Evolutionary conservation across 208 protist genomes (phyloP).

Genomic region (Vickermania spadyakhi): DNA sequence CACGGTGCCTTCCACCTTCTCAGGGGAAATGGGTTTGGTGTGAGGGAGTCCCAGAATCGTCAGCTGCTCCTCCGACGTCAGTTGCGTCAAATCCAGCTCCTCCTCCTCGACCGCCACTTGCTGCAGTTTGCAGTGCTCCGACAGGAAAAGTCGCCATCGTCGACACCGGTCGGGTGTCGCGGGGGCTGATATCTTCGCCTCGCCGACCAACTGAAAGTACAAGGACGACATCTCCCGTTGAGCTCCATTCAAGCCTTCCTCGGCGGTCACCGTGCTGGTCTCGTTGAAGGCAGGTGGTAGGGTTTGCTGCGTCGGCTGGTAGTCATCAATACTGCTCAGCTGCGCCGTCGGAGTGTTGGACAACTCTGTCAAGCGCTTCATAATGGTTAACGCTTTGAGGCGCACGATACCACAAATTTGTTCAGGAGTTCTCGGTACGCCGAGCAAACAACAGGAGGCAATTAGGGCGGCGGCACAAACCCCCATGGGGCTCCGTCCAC

Average conservation of each 20-base stretch:
- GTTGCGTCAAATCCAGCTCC: conserved; percentile 38
- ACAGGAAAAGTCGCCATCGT: conserved; percentile 71
- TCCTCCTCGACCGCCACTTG: conserved; percentile 35
- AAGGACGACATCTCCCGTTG: conserved; percentile 67
- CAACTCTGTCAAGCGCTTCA: conserved; percentile 79
- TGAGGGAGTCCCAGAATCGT: conserved; percentile 72
- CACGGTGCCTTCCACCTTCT: conserved; percentile 49
- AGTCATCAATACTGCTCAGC: conserved; percentile 73
- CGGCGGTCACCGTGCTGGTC: conserved; percentile 28
- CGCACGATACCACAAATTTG: conserved; percentile 84
- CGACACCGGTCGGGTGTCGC: conserved; percentile 64
- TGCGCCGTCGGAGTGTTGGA: conserved; percentile 53
- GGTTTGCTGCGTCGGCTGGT: conserved; percentile 38
- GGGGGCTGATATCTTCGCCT: conserved; percentile 69
- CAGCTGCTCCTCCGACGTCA: conserved; percentile 66
- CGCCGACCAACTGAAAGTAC: conserved; percentile 80
- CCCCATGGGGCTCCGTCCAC: conserved; percentile 79
- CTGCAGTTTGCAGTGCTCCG: conserved; percentile 65
- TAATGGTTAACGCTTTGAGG: conserved; percentile 73
- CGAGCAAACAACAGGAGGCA: conserved; percentile 80
- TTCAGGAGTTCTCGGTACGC: conserved; percentile 62
- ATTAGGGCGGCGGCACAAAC: conserved; percentile 85
- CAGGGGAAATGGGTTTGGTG: conserved; percentile 57
- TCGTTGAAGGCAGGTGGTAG: conserved; percentile 67
- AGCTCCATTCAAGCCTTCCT: conserved; percentile 57